Evolutionary conservation across 768 basidiomycete genomes (phyloP), one percentile per base, ranked within the genome.

Genomic region (Lactifluus volemus): DNA sequence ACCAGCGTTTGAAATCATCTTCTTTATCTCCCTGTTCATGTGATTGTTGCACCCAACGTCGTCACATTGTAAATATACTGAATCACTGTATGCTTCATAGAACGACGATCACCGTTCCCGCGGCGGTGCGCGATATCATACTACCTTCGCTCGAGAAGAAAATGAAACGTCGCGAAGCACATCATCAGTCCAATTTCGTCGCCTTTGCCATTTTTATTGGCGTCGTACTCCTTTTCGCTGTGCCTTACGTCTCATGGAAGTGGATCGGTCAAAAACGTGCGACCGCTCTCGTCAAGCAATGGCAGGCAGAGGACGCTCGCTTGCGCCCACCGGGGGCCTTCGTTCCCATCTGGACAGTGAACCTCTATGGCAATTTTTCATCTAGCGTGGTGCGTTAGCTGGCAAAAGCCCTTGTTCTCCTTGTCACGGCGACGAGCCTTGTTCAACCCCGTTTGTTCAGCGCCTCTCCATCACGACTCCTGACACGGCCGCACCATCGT

Each of bases 211-310:
- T 76, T 29, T 74, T 71, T 25, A n/a, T 81, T 49, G 79, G 68
- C 15, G 67, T 73, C 19, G 61, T 75, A 55, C 29, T 77, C 29
- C 44, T 81, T 53, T 73, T 81, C 67, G 68, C 72, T 49, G 44
- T 70, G 3, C 82, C 81, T 6, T 67, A 80, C 45, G 49, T 74
- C 44, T 47, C 77, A 25, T 83, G 81, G 80, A 83, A 84, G 63
- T 73, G 67, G 38, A 2, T 53, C 58, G n/a, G 82, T 51, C 76
- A 72, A 58, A 64, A 66, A 30, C 74, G 74, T 29, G 74, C 78
- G 34, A 73, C 66, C 60, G 61, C 54, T 58, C 62, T 82, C 68
- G 66, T 76, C 3, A 64, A 67, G 30, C 68, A 70, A 52, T 81
- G 80, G 79, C 74, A 70, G 61, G 68, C 64, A 32, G 68, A 73